phyloP scores from a whole-genome alignment of 352 stramenopile genomes.

The Phytophthora boehmeriae region DNA sequence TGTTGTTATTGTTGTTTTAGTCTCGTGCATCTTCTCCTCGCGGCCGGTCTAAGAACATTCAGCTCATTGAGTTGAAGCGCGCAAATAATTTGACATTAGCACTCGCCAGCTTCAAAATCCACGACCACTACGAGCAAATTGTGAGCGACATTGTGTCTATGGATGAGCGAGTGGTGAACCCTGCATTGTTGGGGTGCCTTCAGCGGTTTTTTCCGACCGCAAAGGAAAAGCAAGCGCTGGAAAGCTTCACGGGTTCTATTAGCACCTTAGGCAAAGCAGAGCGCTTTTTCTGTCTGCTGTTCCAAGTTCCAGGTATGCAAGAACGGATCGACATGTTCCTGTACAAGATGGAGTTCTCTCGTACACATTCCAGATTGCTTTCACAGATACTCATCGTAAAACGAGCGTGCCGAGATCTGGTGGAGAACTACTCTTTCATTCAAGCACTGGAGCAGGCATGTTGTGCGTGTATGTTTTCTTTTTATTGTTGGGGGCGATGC shows the following conservation, averaged over 20 bases:
- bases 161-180: constrained; percentile 61
- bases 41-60: constrained; percentile 75
- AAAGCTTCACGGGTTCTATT: constrained; percentile 47
- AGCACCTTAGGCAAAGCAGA: constrained; percentile 71
- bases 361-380: constrained; percentile 47
- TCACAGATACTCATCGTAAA: constrained; percentile 61
- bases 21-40: constrained; percentile 72
- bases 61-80: constrained; percentile 79
- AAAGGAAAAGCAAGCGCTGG: constrained; percentile 57
- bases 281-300: constrained; percentile 68
- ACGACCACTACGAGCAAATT: constrained; percentile 70
- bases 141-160: constrained; percentile 62
- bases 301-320: constrained; percentile 63
- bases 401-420: constrained; percentile 63
- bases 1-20: constrained; percentile 20
- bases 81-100: constrained; percentile 81
- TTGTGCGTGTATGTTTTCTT: neutral
- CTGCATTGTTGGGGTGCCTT: constrained; percentile 68
- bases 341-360: constrained; percentile 75
- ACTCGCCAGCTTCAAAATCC: constrained; percentile 80
- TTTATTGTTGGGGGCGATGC: neutral
- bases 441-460: constrained; percentile 52
- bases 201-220: constrained; percentile 80
- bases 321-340: constrained; percentile 76
- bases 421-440: constrained; percentile 75